Base-by-base conservation (phyloP, 106 monocot species). In the Triglochin maritima region DNA sequence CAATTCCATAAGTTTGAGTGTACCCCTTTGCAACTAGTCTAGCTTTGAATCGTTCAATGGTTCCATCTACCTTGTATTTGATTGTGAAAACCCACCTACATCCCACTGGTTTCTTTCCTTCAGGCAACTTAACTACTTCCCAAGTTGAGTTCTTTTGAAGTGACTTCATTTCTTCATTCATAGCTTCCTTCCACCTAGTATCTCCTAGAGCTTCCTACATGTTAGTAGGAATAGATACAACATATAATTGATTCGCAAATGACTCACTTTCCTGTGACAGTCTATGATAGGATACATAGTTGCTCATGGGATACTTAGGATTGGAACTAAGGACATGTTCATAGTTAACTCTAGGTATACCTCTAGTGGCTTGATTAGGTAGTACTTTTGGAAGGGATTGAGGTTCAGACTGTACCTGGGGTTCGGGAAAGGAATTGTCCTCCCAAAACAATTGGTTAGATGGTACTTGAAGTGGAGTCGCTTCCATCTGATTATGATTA, bases 201-300 rank as follows among this genome's bases (percentile, higher is more conserved):
- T 62, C 41, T 52, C 49, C 15, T 62, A 61, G 43, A 43, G 62
- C 50, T 60, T 60, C 60, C 60, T 70, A 6, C 69, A 58, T 58
- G 47, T 41, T 47, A 6, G 57, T 70, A 58, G 7, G 47, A 70
- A 58, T 70, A 70, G 71, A 49, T 60, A 63, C 41, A 53, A 29
- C 29, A 72, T 29, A 73, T 55, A 64, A 56, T 64, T 65, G 64
- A 73, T 64, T 64, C 51, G 54, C 13, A 56, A 65, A 52, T 4
- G 50, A 50, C 52, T 55, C 3, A 67, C 52, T 53, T 67, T 8
- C 16, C 52, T 67, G 55, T 63, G 53, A 52, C 62, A 63, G 13
- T 7, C 12, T 3, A 63, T 72, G 51, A 51, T 72, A 63, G 55
- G 59, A 42, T 12, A 48, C 61, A 71, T 71, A 50, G 8, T 50